Conservation (phyloP, 352 stramenopile genomes). For the Lagenidium giganteum region DNA sequence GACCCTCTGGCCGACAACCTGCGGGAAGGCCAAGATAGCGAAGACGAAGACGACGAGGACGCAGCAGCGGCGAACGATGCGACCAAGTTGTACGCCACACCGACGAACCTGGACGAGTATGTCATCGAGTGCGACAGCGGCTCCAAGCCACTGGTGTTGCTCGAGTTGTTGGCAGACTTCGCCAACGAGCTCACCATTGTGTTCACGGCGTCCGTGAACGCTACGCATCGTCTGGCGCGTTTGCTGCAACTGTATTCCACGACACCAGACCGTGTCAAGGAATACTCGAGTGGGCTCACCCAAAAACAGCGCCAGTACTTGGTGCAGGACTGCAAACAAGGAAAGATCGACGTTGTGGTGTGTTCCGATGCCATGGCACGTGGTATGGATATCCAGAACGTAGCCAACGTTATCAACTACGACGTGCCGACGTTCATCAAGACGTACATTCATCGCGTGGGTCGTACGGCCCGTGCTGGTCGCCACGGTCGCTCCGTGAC, state of each 20-base stretch:
- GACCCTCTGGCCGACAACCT: conserved; percentile 54
- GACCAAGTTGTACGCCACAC: conserved; percentile 69
- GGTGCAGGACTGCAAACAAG: conserved; percentile 57
- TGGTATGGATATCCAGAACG: conserved; percentile 87
- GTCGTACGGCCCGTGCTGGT: conserved; percentile 64
- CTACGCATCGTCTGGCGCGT: conserved; percentile 91
- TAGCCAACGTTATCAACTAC: conserved; percentile 92
- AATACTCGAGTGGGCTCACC: conserved; percentile 70
- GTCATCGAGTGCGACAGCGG: conserved; percentile 89
- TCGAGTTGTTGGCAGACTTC: conserved; percentile 85
- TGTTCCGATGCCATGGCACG: conserved; percentile 90
- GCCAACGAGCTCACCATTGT: conserved; percentile 79
- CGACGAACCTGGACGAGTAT: conserved; percentile 68
- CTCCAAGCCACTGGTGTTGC: conserved; percentile 92
- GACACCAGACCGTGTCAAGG: conserved; percentile 38
- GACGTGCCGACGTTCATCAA: conserved; percentile 86
- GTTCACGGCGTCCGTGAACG: conserved; percentile 94
- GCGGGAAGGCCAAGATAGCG: conserved; percentile 25
- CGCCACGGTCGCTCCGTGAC: conserved; percentile 55
- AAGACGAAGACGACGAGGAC: conserved; percentile 21
- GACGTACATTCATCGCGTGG: conserved; percentile 85
- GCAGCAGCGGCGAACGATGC: no score
- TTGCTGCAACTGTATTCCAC: conserved; percentile 86
- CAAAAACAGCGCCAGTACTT: conserved; percentile 62
- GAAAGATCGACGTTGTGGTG: conserved; percentile 65